These are phyloP conservation scores for Lizanozyma gosingica DNA, from an alignment of 1,139 yeast genomes.

Conservation along the genomic window DNA sequence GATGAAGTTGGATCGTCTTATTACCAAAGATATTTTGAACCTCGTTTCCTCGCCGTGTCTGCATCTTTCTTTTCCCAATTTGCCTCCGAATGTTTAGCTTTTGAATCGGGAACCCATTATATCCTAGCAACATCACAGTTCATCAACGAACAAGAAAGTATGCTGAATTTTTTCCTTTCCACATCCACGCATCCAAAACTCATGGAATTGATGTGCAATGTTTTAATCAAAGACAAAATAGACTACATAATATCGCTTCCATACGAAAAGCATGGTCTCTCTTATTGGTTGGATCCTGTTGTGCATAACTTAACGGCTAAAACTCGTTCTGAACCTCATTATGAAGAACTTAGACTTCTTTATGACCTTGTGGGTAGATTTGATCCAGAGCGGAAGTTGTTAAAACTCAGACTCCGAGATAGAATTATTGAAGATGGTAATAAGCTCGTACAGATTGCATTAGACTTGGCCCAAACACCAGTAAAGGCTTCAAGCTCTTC, in stretches of 20 bases:
- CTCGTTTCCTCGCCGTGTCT: slow-evolving; percentile 47
- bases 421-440: slow-evolving; percentile 37
- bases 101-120: slow-evolving; percentile 44
- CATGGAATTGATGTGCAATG: slow-evolving; percentile 47
- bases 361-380: slow-evolving; percentile 48
- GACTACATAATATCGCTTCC: slow-evolving; percentile 37
- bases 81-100: slow-evolving; percentile 32
- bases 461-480: slow-evolving; percentile 6
- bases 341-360: slow-evolving; percentile 31
- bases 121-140: slow-evolving; percentile 44
- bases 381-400: slow-evolving; percentile 41
- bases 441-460: slow-evolving; percentile 18
- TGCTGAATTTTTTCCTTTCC: slow-evolving; percentile 50
- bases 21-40: slow-evolving; percentile 62
- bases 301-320: slow-evolving; percentile 3
- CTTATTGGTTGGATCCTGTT: slow-evolving; percentile 41
- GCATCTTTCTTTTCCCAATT: slow-evolving; percentile 45
- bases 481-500: slow-evolving; percentile 9
- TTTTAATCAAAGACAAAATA: slow-evolving; percentile 54
- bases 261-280: slow-evolving; percentile 46
- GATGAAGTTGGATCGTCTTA: slow-evolving; percentile 40
- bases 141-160: slow-evolving; percentile 48
- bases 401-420: slow-evolving; percentile 41
- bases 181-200: slow-evolving; percentile 45
- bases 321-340: slow-evolving; percentile 6